These are phyloP conservation scores for Ceratocystis lukuohia DNA, from an alignment of 2,329 filamentous ascomycete genomes.

Conservation along the genomic window DNA sequence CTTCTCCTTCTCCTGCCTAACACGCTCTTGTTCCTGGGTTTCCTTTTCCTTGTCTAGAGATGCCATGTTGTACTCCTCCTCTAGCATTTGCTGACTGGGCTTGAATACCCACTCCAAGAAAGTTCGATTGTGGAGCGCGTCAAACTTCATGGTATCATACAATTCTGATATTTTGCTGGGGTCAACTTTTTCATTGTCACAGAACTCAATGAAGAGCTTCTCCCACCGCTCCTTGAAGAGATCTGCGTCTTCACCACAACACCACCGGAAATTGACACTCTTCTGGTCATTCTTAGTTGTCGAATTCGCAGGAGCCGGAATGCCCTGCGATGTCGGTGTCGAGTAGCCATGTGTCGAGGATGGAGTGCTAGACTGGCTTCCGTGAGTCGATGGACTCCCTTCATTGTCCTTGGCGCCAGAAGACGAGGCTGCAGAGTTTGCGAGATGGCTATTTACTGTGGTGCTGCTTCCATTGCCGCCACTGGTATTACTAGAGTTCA, in stretches of 20 bases:
- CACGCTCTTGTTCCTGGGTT: constrained; percentile 24
- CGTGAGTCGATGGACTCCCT: constrained; percentile 30
- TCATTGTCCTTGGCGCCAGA: constrained; percentile 10
- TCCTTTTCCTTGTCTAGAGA: constrained; percentile 23
- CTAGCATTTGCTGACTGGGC: constrained; percentile 63
- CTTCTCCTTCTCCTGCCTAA: constrained; percentile 27
- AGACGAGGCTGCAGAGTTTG: not conserved
- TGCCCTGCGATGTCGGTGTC: constrained; percentile 4
- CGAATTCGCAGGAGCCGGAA: constrained; percentile 1
- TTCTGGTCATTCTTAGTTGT: constrained; percentile 12
- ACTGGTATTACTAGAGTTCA: not conserved
- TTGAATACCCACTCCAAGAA: constrained; percentile 98
- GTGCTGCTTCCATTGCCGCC: not conserved
- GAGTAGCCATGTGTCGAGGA: constrained; percentile 7
- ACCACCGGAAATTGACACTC: constrained; percentile 52
- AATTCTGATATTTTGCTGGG: constrained; percentile 97
- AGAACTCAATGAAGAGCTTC: constrained; percentile 93
- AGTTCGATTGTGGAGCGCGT: constrained; percentile 88
- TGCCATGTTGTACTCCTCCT: constrained; percentile 47
- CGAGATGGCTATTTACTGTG: not conserved
- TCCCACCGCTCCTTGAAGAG: constrained; percentile 96
- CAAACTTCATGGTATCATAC: constrained; percentile 99
- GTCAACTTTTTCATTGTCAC: constrained; percentile 92
- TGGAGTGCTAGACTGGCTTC: constrained; percentile 30
- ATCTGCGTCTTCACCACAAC: constrained; percentile 86